Percentiles rank a stretch among this genome's conserved stretches.
Evolutionary conservation across 2,329 filamentous ascomycete species (phyloP).

Genomic region (Penicillium sp.): DNA sequence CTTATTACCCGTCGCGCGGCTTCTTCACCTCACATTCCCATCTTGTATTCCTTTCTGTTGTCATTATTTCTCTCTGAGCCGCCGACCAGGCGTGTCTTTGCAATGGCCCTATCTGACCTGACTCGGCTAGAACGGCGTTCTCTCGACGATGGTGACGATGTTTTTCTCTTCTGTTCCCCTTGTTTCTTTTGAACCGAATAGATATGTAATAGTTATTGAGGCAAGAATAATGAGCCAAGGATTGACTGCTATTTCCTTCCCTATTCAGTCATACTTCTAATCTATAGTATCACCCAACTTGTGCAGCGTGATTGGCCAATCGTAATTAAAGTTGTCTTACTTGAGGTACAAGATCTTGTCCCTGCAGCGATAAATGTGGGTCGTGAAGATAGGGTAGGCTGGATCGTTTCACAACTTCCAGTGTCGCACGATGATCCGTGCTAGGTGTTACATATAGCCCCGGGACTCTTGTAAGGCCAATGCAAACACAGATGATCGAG

Average conservation of each 20-base stretch:
- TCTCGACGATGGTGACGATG: constrained; percentile 15
- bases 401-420: not conserved
- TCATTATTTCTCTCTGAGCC: constrained; percentile 9
- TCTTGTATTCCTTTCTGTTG: constrained; percentile 10
- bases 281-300: not conserved
- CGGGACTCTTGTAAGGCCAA: no score
- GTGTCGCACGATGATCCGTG: not conserved
- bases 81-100: not conserved
- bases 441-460: not conserved
- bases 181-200: constrained; percentile 22
- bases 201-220: constrained; percentile 29
- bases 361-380: not conserved
- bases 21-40: constrained; percentile 10
- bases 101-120: constrained; percentile 2
- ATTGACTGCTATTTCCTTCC: not conserved
- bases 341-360: not conserved
- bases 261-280: not conserved
- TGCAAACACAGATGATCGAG: no score
- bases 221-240: constrained; percentile 28
- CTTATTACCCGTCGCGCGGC: constrained; percentile 8
- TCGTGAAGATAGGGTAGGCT: not conserved
- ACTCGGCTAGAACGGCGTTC: constrained; percentile 7
- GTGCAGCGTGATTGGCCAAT: not conserved
- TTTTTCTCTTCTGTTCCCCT: constrained; percentile 11
- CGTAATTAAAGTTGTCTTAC: not conserved